A percentile compares a stretch with the other conserved stretches of the same genome.
Evolutionary conservation across 2,329 filamentous ascomycete species (phyloP).

Genomic region (Arthrobotrys pseudoclavata): DNA sequence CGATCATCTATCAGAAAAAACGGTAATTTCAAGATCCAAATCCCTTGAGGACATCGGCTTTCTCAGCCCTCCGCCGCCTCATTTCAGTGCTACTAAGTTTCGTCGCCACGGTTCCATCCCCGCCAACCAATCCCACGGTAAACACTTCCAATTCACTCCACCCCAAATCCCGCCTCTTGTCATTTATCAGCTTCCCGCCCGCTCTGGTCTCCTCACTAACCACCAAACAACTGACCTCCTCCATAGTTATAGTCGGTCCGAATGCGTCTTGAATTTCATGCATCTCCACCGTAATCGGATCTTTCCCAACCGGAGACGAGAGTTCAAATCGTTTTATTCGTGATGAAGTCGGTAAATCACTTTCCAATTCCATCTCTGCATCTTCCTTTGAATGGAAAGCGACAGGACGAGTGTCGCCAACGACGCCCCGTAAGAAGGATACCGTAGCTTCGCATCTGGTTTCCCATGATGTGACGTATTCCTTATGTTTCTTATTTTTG

Average conservation of each 20-base stretch:
- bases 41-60: conserved; percentile 43
- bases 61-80: conserved; percentile 58
- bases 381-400: conserved; percentile 65
- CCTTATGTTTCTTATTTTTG: conserved; percentile 87
- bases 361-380: conserved; percentile 67
- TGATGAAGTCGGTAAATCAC: conserved; percentile 59
- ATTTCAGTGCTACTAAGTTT: conserved; percentile 65
- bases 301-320: conserved; percentile 28
- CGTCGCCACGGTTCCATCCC: conserved; percentile 69
- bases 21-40: conserved; percentile 36
- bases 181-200: conserved; percentile 87
- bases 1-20: not conserved
- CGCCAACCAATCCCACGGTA: conserved; percentile 89
- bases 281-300: conserved; percentile 76
- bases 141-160: conserved; percentile 84
- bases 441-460: conserved; percentile 78
- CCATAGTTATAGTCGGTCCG: conserved; percentile 88
- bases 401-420: conserved; percentile 72
- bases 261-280: conserved; percentile 89
- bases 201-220: conserved; percentile 88
- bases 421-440: conserved; percentile 76
- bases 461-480: conserved; percentile 84
- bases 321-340: conserved; percentile 39
- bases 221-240: conserved; percentile 82
- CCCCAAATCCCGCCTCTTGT: conserved; percentile 80